Percentiles rank a stretch among this genome's conserved stretches.
These are phyloP conservation scores for Quercus agrifolia DNA, from an alignment of 306 rosid species.

Conservation along the genomic window DNA sequence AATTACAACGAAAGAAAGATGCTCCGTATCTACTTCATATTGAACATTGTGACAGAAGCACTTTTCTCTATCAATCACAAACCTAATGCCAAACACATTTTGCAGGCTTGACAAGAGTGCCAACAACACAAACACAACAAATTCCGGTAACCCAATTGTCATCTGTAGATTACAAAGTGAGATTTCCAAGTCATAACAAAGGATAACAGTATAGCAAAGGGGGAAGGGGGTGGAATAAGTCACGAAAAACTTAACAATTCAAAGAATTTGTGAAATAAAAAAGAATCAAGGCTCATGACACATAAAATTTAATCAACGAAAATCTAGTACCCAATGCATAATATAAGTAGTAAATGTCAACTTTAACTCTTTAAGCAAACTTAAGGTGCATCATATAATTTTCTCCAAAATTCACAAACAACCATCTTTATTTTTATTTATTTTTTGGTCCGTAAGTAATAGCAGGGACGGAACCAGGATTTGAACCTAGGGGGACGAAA, in stretches of 20 bases:
- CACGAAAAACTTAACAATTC: not conserved
- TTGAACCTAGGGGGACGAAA: too few species aligned
- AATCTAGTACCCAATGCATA: not conserved
- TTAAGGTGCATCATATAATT: not conserved
- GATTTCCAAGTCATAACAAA: not conserved
- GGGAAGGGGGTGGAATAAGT: not conserved
- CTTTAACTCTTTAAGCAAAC: not conserved
- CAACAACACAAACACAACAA: conserved; percentile 21
- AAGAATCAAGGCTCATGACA: not conserved
- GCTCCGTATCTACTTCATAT: conserved; percentile 54
- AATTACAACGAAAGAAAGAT: conserved; percentile 61
- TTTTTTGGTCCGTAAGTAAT: too few species aligned
- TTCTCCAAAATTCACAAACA: not conserved
- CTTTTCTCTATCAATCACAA: conserved; percentile 61
- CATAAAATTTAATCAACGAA: not conserved
- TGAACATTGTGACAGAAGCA: conserved; percentile 52
- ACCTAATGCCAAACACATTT: conserved; percentile 51
- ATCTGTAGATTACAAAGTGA: conserved; percentile 24
- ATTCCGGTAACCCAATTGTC: conserved; percentile 26
- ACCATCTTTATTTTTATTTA: not conserved
- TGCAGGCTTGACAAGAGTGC: conserved; percentile 29
- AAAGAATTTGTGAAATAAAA: not conserved
- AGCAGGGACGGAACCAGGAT: too few species aligned
- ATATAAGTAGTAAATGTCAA: not conserved
- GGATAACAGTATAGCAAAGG: not conserved